Evolutionary conservation across 2,329 filamentous ascomycete species (phyloP), one percentile per base, ranked within the genome.

Genomic region (Trichoderma sp.): DNA sequence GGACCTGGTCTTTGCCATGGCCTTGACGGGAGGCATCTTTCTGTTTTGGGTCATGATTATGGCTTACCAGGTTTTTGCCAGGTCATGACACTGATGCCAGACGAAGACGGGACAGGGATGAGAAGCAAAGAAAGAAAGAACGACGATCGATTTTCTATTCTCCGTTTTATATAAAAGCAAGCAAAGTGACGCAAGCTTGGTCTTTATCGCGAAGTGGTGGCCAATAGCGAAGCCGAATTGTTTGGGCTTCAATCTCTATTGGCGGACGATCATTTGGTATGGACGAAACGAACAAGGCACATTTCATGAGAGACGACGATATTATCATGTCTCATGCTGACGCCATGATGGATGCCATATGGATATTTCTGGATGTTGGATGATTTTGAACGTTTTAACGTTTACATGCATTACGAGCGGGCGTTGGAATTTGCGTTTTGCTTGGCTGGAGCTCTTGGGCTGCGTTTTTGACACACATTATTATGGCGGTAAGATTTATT

Each of bases 21-120:
- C 85, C 21, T 79, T 92, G 28, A 86, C 90, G 2, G 90, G 89
- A 0, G 82, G 80, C 21, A 81, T 90, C 1, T 91, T 91, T 74
- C 78, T 91, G 72, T 77, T 91, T n/a, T 91, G 89, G 89, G 88
- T 91, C 76, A 90, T 91, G 84, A 82, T 91, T 73, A 91, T 91
- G 86, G 87, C 89, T 12, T 89, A 90, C 75, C 88, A 90, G 74
- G 89, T 91, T 11, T 91, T 89, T 82, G 86, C 80, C 72, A 78
- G 81, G 64, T 84, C 82, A 74, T 83, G 70, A 74, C 56, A 60
- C 9, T 51, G 24, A 67, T 24, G 12, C 12, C 26, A 24, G 47
- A 8, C 3, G 32, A 18, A 58, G 51, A 43, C 11, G 34, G 32
- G 14, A 62, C 6, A 18, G 34, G 26, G 21, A 26, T 24, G 34